A percentile compares a stretch with the other conserved stretches of the same genome.
Evolutionary conservation across 495 filamentous ascomycete genomes (phyloP).

Genomic region (Friedmanniomyces simplex): DNA sequence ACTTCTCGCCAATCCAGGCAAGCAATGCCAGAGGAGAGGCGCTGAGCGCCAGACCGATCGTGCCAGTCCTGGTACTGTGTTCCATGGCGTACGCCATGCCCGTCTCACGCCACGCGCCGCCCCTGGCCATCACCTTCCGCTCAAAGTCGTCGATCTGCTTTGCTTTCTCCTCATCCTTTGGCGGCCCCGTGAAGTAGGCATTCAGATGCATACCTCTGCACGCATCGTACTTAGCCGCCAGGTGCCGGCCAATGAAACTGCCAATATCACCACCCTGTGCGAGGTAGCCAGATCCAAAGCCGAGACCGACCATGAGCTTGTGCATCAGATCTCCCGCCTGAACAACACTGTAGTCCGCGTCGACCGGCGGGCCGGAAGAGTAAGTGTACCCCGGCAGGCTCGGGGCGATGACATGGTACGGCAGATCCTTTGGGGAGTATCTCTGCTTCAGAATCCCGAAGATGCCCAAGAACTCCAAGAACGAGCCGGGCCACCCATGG

Average conservation of each 20-base stretch:
- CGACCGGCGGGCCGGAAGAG: constrained; percentile 42
- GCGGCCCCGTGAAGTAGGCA: constrained; percentile 7
- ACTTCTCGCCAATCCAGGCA: constrained; percentile 60
- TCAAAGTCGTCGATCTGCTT: constrained; percentile 14
- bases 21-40: constrained; percentile 52
- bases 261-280: constrained; percentile 62
- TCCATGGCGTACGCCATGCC: constrained; percentile 46
- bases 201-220: constrained; percentile 35
- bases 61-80: constrained; percentile 51
- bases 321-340: constrained; percentile 42
- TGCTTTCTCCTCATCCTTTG: neutral
- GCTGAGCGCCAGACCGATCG: constrained; percentile 48
- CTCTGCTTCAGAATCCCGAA: constrained; percentile 37
- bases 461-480: constrained; percentile 46
- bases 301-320: constrained; percentile 49
- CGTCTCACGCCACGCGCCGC: constrained; percentile 26
- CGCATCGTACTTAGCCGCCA: constrained; percentile 10
- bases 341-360: constrained; percentile 36
- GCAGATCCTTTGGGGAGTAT: constrained; percentile 46
- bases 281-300: constrained; percentile 51
- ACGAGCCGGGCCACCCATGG: constrained; percentile 55
- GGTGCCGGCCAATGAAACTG: constrained; percentile 29
- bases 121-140: constrained; percentile 20
- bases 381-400: constrained; percentile 54
- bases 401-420: constrained; percentile 59